These are phyloP conservation scores for Coemansia sp. DNA, from an alignment of 192 early-diverging fungal genomes.

Conservation along the genomic window DNA sequence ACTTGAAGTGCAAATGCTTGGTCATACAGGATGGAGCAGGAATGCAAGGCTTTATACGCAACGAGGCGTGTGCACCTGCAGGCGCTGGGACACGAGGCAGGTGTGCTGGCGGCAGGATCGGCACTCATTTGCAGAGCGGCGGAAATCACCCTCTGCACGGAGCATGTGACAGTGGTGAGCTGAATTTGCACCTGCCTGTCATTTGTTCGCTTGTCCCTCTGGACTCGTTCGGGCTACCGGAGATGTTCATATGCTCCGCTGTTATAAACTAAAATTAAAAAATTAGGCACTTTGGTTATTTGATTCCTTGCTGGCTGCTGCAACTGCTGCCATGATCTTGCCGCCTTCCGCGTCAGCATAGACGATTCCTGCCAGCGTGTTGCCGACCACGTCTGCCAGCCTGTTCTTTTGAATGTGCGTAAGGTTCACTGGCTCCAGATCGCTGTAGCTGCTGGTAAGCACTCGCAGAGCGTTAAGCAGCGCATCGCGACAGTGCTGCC, in stretches of 20 bases:
- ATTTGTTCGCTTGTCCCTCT: too few relatives aligned
- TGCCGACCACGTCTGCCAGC: constrained; percentile 38
- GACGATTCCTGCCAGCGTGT: constrained; percentile 35
- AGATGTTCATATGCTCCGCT: neutral
- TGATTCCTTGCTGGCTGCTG: constrained; percentile 15
- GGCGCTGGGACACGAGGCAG: too few relatives aligned
- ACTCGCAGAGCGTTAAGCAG: constrained; percentile 29
- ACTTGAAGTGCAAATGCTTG: neutral
- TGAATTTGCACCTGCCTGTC: too few relatives aligned
- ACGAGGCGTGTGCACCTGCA: too few relatives aligned
- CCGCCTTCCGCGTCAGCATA: constrained; percentile 32
- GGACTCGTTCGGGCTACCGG: neutral
- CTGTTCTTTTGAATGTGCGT: constrained; percentile 21
- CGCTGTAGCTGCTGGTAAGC: constrained; percentile 10
- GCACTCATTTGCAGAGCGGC: too few relatives aligned
- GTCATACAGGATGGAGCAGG: too few relatives aligned
- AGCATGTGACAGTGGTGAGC: too few relatives aligned
- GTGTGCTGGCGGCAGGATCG: too few relatives aligned
- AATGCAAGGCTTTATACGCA: too few relatives aligned
- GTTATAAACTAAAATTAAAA: neutral
- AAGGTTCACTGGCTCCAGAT: constrained; percentile 10
- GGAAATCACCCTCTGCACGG: too few relatives aligned
- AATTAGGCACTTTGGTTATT: constrained; percentile 5
- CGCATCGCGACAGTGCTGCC: constrained; percentile 27
- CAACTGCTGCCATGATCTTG: constrained; percentile 30